Conservation (phyloP, 805 yeast species). For the Cyberlindnera amylophila region DNA sequence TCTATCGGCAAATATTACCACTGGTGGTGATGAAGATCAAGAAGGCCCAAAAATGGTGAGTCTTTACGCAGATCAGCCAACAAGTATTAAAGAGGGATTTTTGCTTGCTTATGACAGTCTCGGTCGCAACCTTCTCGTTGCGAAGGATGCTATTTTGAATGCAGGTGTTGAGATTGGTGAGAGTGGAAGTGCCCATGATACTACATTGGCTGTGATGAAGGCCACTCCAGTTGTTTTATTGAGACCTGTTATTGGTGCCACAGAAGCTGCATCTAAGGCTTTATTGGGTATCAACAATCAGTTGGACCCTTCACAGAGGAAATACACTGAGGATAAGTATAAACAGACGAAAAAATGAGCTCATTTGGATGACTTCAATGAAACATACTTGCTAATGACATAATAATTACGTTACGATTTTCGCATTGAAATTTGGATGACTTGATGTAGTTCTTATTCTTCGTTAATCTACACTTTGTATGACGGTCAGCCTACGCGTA, state of each 20-base stretch:
- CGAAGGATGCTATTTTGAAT: conserved; percentile 56
- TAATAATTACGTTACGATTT: too few species aligned
- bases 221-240: conserved; percentile 79
- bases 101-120: conserved; percentile 70
- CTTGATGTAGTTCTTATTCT: too few species aligned
- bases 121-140: conserved; percentile 62
- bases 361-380: neutral
- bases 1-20: conserved; percentile 22
- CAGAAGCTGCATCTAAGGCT: conserved; percentile 82
- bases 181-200: conserved; percentile 63
- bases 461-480: too few species aligned
- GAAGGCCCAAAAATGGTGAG: conserved; percentile 48
- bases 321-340: conserved; percentile 65
- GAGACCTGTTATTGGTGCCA: conserved; percentile 87
- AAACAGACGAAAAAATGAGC: conserved; percentile 28
- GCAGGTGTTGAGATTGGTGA: conserved; percentile 61
- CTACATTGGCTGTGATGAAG: conserved; percentile 61
- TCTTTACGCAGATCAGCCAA: conserved; percentile 83
- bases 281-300: conserved; percentile 81
- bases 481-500: too few species aligned
- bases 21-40: conserved; percentile 16
- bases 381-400: neutral
- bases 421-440: too few species aligned
- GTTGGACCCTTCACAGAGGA: conserved; percentile 60
- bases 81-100: conserved; percentile 64